These are phyloP conservation scores for Debaryomyces maramus DNA, from an alignment of 805 yeast species.

Conservation along the genomic window DNA sequence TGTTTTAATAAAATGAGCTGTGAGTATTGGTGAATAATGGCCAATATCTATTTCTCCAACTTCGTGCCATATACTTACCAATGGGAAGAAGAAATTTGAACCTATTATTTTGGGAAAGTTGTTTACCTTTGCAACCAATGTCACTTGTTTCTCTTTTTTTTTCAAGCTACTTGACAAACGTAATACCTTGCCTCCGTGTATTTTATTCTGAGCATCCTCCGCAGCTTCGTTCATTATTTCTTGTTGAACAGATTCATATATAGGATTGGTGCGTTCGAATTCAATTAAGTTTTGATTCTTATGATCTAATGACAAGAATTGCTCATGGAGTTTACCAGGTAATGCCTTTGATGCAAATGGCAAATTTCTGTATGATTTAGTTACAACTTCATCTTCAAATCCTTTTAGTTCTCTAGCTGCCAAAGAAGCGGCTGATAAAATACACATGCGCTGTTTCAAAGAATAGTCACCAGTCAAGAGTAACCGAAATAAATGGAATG, in stretches of 20 bases:
- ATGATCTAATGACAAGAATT: constrained; percentile 26
- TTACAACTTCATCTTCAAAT: constrained; percentile 47
- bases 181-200: constrained; percentile 42
- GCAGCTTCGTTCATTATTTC: constrained; percentile 32
- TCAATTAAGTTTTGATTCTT: not conserved
- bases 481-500: constrained; percentile 47
- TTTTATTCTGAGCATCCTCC: constrained; percentile 29
- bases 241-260: constrained; percentile 25
- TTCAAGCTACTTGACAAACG: constrained; percentile 41
- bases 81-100: constrained; percentile 51
- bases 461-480: constrained; percentile 76
- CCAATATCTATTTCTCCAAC: constrained; percentile 48
- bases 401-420: constrained; percentile 76
- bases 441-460: constrained; percentile 69
- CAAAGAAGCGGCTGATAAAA: constrained; percentile 67
- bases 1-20: constrained; percentile 60
- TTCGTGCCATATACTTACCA: constrained; percentile 52
- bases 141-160: constrained; percentile 8
- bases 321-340: constrained; percentile 48
- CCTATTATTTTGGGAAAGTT: constrained; percentile 47
- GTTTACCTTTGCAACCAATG: constrained; percentile 18
- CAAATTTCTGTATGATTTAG: constrained; percentile 31
- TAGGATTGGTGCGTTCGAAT: not conserved
- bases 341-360: constrained; percentile 41
- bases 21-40: constrained; percentile 51